These are phyloP conservation scores for Bombardia bombarda DNA, from an alignment of 495 filamentous ascomycete species.

Conservation along the genomic window DNA sequence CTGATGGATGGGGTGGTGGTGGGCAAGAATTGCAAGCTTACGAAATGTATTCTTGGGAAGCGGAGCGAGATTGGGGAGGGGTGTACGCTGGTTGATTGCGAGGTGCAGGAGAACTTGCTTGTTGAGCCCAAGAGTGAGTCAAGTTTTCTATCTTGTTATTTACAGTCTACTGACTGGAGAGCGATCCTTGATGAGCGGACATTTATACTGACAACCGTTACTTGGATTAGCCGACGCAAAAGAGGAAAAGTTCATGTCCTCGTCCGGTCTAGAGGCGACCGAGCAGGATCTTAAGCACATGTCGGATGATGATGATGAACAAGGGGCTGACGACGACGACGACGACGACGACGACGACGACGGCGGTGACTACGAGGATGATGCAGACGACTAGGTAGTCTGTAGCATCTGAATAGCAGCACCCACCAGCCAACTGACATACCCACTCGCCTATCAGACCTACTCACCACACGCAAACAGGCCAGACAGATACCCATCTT, in stretches of 20 bases:
- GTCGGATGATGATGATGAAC: conserved; percentile 27
- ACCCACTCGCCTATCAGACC: no score
- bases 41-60: conserved; percentile 74
- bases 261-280: conserved; percentile 62
- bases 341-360: conserved; percentile 9
- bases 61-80: conserved; percentile 68
- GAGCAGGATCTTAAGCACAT: conserved; percentile 48
- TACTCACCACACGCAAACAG: no score
- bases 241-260: conserved; percentile 78
- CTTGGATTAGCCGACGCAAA: conserved; percentile 59
- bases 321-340: conserved; percentile 17
- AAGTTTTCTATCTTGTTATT: not conserved
- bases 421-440: no score
- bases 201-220: conserved; percentile 1
- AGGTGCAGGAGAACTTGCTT: conserved; percentile 79
- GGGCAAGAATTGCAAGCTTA: conserved; percentile 66
- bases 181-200: no score
- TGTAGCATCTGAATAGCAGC: no score
- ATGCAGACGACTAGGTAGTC: not conserved
- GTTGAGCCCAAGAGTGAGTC: conserved; percentile 71
- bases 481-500: no score
- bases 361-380: not conserved
- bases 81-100: conserved; percentile 72
- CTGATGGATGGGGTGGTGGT: conserved; percentile 87
- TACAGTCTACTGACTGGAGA: no score